Evolutionary conservation across 495 filamentous ascomycete genomes (phyloP), one percentile per base, ranked within the genome.

Genomic region (Haplographium delicatum): DNA sequence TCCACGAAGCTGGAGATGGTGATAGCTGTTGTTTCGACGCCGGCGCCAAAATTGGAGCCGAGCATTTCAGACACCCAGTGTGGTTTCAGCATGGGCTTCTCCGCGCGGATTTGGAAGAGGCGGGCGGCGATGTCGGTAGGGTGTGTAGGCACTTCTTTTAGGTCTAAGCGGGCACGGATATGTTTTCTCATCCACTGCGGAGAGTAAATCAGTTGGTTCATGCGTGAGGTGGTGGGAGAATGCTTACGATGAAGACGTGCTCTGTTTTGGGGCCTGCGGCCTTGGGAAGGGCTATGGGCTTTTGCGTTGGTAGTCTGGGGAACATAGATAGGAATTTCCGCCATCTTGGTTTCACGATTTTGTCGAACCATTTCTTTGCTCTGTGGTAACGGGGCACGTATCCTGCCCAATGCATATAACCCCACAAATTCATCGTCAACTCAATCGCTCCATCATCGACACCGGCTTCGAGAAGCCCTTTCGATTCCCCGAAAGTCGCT

Each of bases 11-110:
- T 70, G 42, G 64, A 68, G 15, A 64, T 64, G 37, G 62, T 76
- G 54, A 66, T 72, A 56, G 62, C 76, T 68, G 59, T 73, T 46
- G 63, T 75, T 41, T 75, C 72, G 42, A 72, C 70, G 1, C 70
- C 72, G 0, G 70, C 72, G 1, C 67, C 64, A 51, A 74, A 76
- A 69, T 67, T 78, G 50, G 61, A 79, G 59, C 62, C 64, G 33
- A 60, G 66, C 51, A 67, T 72, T 31, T 65, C 73, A 58, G 65
- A 72, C 58, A 68, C 51, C 51, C 70, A 72, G 0, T 44, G 47
- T 22, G 70, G 66, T 0, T 56, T 70, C 38, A 70, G 65, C 9
- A 57, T 51, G 0, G 65, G 62, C 15, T 59, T 65, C 11, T 59
- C 57, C 10, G 53, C 47, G 37, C 71, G 67, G 1, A 69, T 57